phyloP scores from a whole-genome alignment of 805 yeast species.

The Huiozyma sinensis region DNA sequence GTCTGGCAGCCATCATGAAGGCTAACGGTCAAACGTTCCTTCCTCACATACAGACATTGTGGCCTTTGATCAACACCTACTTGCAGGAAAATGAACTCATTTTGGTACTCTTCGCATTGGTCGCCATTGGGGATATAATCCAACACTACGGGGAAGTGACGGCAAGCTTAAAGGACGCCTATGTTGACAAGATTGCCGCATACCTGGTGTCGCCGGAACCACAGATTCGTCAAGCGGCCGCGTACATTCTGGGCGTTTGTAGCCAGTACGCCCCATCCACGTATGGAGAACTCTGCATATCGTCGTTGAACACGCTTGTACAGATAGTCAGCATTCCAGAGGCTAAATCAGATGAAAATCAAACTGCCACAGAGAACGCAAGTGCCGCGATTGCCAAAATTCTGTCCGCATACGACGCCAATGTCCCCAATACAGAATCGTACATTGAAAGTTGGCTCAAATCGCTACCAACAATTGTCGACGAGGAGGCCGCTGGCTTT shows the following conservation, averaged over 20 bases:
- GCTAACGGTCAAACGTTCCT: conserved; percentile 47
- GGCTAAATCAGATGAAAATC: conserved; percentile 74
- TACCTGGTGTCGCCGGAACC: conserved; percentile 57
- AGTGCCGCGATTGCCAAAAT: conserved; percentile 77
- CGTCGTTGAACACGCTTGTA: conserved; percentile 65
- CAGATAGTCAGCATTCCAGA: conserved; percentile 68
- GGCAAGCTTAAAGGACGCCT: conserved; percentile 50
- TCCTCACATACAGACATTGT: conserved; percentile 50
- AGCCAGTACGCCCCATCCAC: conserved; percentile 68
- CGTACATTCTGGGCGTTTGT: conserved; percentile 74
- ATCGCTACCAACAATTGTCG: conserved; percentile 72
- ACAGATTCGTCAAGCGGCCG: conserved; percentile 75
- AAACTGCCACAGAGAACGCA: conserved; percentile 80
- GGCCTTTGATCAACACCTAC: conserved; percentile 50
- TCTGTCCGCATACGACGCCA: conserved; percentile 49
- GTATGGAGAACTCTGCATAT: conserved; percentile 52
- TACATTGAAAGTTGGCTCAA: conserved; percentile 69
- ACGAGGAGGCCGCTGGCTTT: conserved; percentile 80
- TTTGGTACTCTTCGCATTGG: conserved; percentile 65
- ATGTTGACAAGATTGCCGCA: conserved; percentile 53
- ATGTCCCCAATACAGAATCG: conserved; percentile 50
- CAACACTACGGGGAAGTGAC: conserved; percentile 71
- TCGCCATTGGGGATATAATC: conserved; percentile 68
- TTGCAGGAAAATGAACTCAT: conserved; percentile 58
- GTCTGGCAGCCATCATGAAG: conserved; percentile 60